Percentiles rank a stretch among this genome's conserved stretches.
These are phyloP conservation scores for Aureobasidium leucospermi DNA, from an alignment of 2,329 filamentous ascomycete species.

Conservation along the genomic window DNA sequence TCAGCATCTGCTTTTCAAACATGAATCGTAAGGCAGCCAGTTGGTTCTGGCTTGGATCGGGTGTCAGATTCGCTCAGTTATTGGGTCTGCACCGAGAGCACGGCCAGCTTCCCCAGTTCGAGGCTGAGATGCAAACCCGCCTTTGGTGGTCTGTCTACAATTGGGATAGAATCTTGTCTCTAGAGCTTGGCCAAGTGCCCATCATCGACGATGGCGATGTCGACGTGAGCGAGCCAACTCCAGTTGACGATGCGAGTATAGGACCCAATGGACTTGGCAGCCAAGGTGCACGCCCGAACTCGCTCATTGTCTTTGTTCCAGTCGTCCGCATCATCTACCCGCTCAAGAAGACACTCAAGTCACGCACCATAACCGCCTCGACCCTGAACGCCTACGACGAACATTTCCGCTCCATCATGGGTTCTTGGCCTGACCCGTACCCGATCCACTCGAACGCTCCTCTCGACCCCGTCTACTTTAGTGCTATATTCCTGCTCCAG, in stretches of 20 bases:
- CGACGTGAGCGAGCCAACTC: slow-evolving; percentile 71
- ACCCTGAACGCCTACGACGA: slow-evolving; percentile 72
- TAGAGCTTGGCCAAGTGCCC: slow-evolving; percentile 74
- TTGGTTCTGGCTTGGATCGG: slow-evolving; percentile 76
- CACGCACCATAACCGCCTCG: slow-evolving; percentile 56
- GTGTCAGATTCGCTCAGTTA: slow-evolving; percentile 74
- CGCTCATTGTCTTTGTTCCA: slow-evolving; percentile 71
- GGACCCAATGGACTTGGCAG: slow-evolving; percentile 43
- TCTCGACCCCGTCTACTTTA: slow-evolving; percentile 66
- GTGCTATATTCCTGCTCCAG: slow-evolving; percentile 70
- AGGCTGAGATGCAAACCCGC: slow-evolving; percentile 76
- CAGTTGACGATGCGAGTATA: slow-evolving; percentile 73
- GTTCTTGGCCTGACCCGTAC: slow-evolving; percentile 67
- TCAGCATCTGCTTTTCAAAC: slow-evolving; percentile 74
- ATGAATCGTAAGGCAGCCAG: slow-evolving; percentile 79
- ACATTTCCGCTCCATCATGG: slow-evolving; percentile 69
- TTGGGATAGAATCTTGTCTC: slow-evolving; percentile 69
- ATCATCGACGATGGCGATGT: slow-evolving; percentile 84
- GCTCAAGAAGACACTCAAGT: slow-evolving; percentile 62
- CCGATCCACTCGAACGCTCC: slow-evolving; percentile 58
- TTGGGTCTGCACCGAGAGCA: slow-evolving; percentile 72
- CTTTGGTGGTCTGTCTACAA: slow-evolving; percentile 95
- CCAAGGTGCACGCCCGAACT: slow-evolving; percentile 52
- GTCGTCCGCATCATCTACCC: slow-evolving; percentile 71
- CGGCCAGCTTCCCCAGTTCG: slow-evolving; percentile 64